These are phyloP conservation scores for Mitragyna speciosa DNA, from an alignment of 257 asterid genomes.

Conservation along the genomic window DNA sequence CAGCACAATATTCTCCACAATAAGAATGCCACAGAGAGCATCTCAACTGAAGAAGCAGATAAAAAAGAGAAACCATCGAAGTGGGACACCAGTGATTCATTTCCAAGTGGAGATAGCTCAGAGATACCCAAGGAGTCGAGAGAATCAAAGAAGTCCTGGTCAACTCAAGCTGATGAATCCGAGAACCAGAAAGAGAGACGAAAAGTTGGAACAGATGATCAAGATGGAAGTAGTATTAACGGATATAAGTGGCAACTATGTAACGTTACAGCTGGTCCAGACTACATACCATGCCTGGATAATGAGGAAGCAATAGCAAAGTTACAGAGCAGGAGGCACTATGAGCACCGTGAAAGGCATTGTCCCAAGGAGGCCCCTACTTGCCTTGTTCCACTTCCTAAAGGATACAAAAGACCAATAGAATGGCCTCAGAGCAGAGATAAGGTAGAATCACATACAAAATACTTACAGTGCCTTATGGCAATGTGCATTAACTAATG, in stretches of 20 bases:
- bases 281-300: constrained; percentile 89
- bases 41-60: constrained; percentile 12
- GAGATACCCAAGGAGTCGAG: constrained; percentile 53
- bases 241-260: constrained; percentile 62
- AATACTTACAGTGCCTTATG: background rate
- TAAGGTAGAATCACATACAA: constrained; percentile 43
- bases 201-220: constrained; percentile 36
- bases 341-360: constrained; percentile 85
- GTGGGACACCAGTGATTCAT: constrained; percentile 10
- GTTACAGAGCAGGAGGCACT: constrained; percentile 50
- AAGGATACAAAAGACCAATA: constrained; percentile 64
- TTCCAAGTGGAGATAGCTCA: constrained; percentile 25
- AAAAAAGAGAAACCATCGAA: constrained; percentile 17
- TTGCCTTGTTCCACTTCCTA: constrained; percentile 71
- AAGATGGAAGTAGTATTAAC: constrained; percentile 24
- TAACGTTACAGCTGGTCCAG: constrained; percentile 66
- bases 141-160: constrained; percentile 64
- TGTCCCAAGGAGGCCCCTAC: constrained; percentile 75
- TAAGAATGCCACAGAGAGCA: background rate
- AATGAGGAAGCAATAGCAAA: constrained; percentile 63
- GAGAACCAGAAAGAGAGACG: constrained; percentile 70
- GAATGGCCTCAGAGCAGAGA: constrained; percentile 91
- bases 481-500: background rate
- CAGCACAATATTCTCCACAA: background rate
- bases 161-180: constrained; percentile 76